Percentiles rank a stretch among this genome's conserved stretches.
Evolutionary conservation across 192 early-diverging fungal species (phyloP).

Genomic region (Podila epicladia): DNA sequence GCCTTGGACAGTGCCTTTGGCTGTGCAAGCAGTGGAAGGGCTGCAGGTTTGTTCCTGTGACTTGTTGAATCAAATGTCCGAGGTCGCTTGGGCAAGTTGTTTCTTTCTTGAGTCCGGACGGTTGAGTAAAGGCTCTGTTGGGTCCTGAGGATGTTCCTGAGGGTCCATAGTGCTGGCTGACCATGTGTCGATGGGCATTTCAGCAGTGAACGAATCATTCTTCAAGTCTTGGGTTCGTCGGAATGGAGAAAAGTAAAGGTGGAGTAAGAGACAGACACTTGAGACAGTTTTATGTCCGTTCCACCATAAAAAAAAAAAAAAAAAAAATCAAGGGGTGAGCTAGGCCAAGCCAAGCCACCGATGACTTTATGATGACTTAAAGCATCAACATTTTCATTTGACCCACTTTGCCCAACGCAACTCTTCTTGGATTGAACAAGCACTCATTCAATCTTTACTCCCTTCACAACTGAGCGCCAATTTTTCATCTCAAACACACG

Average conservation of each 20-base stretch:
- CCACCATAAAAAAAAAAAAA: too few species aligned
- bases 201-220: not conserved
- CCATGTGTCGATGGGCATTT: not conserved
- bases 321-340: too few species aligned
- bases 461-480: too few species aligned
- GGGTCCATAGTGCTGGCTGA: slow-evolving; percentile 9
- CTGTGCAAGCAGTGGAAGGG: not conserved
- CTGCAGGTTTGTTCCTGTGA: slow-evolving; percentile 31
- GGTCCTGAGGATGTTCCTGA: not conserved
- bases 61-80: slow-evolving; percentile 45
- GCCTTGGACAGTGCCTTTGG: not conserved
- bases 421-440: too few species aligned
- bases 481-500: too few species aligned
- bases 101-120: not conserved
- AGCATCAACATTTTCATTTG: too few species aligned
- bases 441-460: too few species aligned
- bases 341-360: too few species aligned
- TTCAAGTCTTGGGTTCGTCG: not conserved
- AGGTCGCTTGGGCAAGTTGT: slow-evolving; percentile 10
- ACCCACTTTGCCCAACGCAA: too few species aligned
- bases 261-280: too few species aligned
- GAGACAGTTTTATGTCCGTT: too few species aligned
- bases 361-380: too few species aligned
- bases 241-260: not conserved
- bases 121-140: not conserved